Evolutionary conservation across 176 grass and related monocot genomes (phyloP), one percentile per base, ranked within the genome.

Genomic region (Phoenix roebelenii): DNA sequence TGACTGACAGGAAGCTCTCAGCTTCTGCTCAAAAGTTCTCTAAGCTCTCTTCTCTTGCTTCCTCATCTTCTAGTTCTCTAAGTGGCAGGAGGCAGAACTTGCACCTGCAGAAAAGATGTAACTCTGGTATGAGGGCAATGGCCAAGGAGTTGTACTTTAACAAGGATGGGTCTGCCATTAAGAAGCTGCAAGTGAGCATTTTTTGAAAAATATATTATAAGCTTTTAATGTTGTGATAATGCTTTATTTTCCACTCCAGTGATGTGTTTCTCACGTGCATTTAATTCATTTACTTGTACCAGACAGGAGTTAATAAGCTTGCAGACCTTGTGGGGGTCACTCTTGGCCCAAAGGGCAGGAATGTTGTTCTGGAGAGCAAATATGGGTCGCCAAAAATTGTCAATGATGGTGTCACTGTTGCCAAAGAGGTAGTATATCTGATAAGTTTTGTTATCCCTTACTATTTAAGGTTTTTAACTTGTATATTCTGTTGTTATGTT

Each of bases 61-160:
- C 77, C n/a, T 57, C 82, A 18, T 74, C 74, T 56, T 84, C 77
- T 51, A 67, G 63, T 64, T 71, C 65, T 14, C 12, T 77, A 22
- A 25, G 61, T 67, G 68, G 26, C 52, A 60, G 61, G 15, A 52
- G 62, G 52, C 71, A 79, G 79, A 66, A 88, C 65, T 67, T 73
- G 69, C 60, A 80, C 61, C 64, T 76, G 61, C 63, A 88, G 72
- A 76, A 71, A 84, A 7, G 83, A 74, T 50, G 83, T 78, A 59
- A n/a, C 55, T 20, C 23, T 24, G 52, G 51, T 22, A 59, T 71
- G 23, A 71, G 44, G 39, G 68, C 68, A 54, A 73, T 73, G 22
- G 92, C 92, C 0, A 96, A 96, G 78, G 92, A 96, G 54, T 65
- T 96, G 5, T 91, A 96, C 72, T 91, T 96, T 68, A 95, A 95